Percentiles rank a stretch among this genome's conserved stretches.
phyloP scores from a whole-genome alignment of 352 stramenopile genomes.

The Thraustochytrium striatum region DNA sequence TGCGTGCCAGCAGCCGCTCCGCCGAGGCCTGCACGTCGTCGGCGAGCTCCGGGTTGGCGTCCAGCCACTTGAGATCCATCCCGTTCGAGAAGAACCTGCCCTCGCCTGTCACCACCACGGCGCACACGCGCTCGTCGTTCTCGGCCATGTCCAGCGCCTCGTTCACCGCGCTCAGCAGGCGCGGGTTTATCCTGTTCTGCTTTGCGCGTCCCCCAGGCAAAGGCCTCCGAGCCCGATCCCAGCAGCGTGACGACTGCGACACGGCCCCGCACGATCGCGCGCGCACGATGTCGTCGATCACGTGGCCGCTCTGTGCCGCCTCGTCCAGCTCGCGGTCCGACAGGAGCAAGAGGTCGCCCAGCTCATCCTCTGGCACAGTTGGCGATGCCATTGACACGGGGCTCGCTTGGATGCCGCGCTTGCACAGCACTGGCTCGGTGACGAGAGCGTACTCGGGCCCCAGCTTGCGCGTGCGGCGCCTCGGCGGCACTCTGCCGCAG shows the following conservation, averaged over 20 bases:
- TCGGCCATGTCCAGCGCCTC: constrained; percentile 34
- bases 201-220: constrained; percentile 37
- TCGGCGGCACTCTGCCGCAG: too few species aligned
- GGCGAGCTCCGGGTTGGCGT: not conserved
- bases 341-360: too few species aligned
- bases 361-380: too few species aligned
- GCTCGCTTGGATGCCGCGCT: too few species aligned
- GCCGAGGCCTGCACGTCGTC: constrained; percentile 24
- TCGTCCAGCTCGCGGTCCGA: too few species aligned
- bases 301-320: too few species aligned
- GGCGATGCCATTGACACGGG: too few species aligned
- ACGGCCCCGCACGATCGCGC: not conserved
- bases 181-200: constrained; percentile 37
- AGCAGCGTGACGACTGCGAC: constrained; percentile 26
- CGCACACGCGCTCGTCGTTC: not conserved
- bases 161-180: constrained; percentile 8
- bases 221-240: constrained; percentile 2
- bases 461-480: too few species aligned
- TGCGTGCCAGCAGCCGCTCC: constrained; percentile 34
- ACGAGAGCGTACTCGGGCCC: too few species aligned
- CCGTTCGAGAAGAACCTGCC: constrained; percentile 48
- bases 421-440: too few species aligned
- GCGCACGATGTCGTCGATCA: not conserved
- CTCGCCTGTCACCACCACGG: constrained; percentile 34
- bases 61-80: constrained; percentile 49